Evolutionary conservation across 306 rosid species (phyloP).

Genomic region (Vigna radiata): DNA sequence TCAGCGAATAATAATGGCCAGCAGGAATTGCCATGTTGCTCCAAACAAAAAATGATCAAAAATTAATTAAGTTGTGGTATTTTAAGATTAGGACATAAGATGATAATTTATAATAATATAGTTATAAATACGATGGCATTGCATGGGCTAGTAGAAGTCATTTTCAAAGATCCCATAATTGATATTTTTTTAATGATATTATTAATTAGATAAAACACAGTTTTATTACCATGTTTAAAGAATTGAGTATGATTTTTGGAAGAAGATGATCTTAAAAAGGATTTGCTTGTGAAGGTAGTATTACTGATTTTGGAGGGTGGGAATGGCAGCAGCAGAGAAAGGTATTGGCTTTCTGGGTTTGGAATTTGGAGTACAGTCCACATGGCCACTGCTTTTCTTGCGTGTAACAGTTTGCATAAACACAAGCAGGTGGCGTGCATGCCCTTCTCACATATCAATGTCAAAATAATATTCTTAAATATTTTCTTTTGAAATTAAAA

Average conservation of each 20-base stretch:
- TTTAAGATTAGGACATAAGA: background rate
- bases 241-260: too few species aligned
- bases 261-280: background rate
- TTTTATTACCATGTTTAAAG: too few species aligned
- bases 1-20: background rate
- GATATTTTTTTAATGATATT: too few species aligned
- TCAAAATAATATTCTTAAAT: too few species aligned
- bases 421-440: conserved; percentile 39
- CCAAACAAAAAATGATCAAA: background rate
- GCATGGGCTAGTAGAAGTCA: background rate
- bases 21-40: background rate
- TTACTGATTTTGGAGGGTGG: conserved; percentile 7
- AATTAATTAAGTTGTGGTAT: background rate
- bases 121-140: background rate
- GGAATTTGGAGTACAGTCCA: conserved; percentile 43
- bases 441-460: conserved; percentile 38
- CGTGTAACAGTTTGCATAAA: conserved; percentile 50
- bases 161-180: background rate
- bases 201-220: too few species aligned
- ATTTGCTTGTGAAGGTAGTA: conserved; percentile 19
- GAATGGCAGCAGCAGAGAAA: conserved; percentile 5
- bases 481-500: too few species aligned
- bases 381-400: conserved; percentile 31
- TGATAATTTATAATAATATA: background rate
- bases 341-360: conserved; percentile 33